Evolutionary conservation across 768 basidiomycete species (phyloP), one percentile per base, ranked within the genome.

Genomic region (Tulasnella sp.): DNA sequence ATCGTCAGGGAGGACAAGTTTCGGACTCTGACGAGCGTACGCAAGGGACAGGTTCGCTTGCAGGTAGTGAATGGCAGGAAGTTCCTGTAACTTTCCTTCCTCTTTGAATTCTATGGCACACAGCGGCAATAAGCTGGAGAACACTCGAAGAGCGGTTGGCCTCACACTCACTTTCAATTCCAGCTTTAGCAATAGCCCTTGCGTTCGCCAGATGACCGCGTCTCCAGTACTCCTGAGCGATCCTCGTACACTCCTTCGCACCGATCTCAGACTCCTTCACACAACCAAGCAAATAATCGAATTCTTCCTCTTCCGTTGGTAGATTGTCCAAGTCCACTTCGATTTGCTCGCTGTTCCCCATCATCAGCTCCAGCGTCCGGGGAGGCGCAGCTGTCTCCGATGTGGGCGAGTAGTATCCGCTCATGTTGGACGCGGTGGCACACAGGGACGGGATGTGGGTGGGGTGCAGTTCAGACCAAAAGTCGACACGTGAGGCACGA

Each of bases 181-280:
- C 91, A 48, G 77, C 74, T 31, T 72, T 69, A 27, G 83, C 81
- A 46, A 93, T 83, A 62, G 77, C 79, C 68, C 91, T 84, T 11
- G 90, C 90, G 6, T 80, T 82, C 23, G 81, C 78, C 48, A 86
- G 70, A 61, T 81, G 77, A 0, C 84, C 86, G 62, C 81, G 77
- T 60, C 84, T 72, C 85, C 89, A 90, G 65, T 94, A 93, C 69
- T 93, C 91, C 14, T 80, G 81, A 7, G 90, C 89, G 19, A 93
- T 74, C 60, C 80, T 81, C 1, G 85, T 81, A 21, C 32, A 57
- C 37, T 57, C 55, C 29, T 32, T 43, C 7, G 46, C 40, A 23
- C 40, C 42, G 48, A 34, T 43, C 12, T 43, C 29, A 14, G 55
- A 45, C 19, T 57, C 55, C 42, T 57, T 43, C n/a, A 45, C 42